These are phyloP conservation scores for Blastocladiella emersonii DNA, from an alignment of 371 early-diverging fungal species.

Conservation along the genomic window DNA sequence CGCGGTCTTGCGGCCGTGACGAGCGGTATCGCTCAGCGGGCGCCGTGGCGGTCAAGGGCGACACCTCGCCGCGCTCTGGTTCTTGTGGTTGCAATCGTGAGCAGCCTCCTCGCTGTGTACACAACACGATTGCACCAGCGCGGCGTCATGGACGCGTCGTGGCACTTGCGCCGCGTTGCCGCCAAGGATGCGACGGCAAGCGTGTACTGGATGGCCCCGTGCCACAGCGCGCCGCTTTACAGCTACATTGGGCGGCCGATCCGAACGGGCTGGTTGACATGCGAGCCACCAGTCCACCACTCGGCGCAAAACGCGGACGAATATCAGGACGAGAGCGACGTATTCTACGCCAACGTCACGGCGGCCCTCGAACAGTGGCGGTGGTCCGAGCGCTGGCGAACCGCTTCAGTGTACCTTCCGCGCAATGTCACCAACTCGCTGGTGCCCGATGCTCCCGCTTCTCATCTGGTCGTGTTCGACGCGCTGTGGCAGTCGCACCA, in stretches of 20 bases:
- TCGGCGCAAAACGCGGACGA: conserved; percentile 9
- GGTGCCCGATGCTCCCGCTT: conserved; percentile 19
- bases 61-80: not conserved
- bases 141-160: conserved; percentile 77
- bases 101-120: conserved; percentile 48
- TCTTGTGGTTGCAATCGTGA: conserved; percentile 8
- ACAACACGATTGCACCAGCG: conserved; percentile 65
- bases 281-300: conserved; percentile 67
- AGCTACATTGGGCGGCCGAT: conserved; percentile 49
- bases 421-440: too few relatives aligned
- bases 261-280: conserved; percentile 71
- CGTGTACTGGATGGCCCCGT: conserved; percentile 77
- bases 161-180: conserved; percentile 41
- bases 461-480: conserved; percentile 61
- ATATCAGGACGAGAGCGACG: conserved; percentile 63
- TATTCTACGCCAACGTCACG: conserved; percentile 58
- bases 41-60: not conserved
- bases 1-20: conserved; percentile 20
- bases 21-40: not conserved
- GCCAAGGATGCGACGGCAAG: conserved; percentile 9
- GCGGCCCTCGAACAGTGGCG: conserved; percentile 28
- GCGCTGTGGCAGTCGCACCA: conserved; percentile 24
- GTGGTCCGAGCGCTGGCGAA: conserved; percentile 1
- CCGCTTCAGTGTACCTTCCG: not conserved
- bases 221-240: conserved; percentile 87